A percentile compares a stretch with the other conserved stretches of the same genome.
These are phyloP conservation scores for Thraustochytrium striatum DNA, from an alignment of 352 stramenopile species.

Conservation along the genomic window DNA sequence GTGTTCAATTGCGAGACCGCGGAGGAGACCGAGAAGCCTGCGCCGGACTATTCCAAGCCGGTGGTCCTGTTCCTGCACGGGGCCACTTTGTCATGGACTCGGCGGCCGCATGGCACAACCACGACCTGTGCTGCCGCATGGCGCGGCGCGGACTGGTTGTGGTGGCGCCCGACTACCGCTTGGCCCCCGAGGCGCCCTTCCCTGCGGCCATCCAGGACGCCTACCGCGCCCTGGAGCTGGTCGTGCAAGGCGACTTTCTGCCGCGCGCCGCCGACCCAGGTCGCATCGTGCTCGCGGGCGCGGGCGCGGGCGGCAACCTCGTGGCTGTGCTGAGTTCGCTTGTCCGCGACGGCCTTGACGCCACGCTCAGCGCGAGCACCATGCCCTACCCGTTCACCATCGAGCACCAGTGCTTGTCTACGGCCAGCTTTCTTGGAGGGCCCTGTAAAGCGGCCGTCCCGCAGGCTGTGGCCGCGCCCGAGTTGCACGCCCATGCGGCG, in stretches of 20 bases:
- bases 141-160: not conserved
- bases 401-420: slow-evolving; percentile 27
- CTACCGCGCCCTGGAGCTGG: not conserved
- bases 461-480: not conserved
- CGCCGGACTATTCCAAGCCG: not conserved
- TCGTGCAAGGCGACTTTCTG: not conserved
- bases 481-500: not conserved
- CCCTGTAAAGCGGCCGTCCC: not conserved
- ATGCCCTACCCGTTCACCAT: not conserved
- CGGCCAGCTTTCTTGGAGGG: slow-evolving; percentile 8
- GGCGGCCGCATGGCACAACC: not conserved
- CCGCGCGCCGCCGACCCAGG: not conserved
- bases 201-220: slow-evolving; percentile 25
- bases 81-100: slow-evolving; percentile 2
- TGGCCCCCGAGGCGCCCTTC: not conserved
- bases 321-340: slow-evolving; percentile 32
- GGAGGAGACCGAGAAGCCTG: not conserved
- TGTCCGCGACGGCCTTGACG: slow-evolving; percentile 12
- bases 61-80: slow-evolving; percentile 26
- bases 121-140: not conserved
- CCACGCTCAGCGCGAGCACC: not conserved
- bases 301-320: not conserved
- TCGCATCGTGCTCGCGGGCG: slow-evolving; percentile 7
- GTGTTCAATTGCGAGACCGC: not conserved
- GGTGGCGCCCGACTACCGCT: not conserved